Evolutionary conservation across 2,329 filamentous ascomycete genomes (phyloP).

Genomic region (Thyridium curvatum): DNA sequence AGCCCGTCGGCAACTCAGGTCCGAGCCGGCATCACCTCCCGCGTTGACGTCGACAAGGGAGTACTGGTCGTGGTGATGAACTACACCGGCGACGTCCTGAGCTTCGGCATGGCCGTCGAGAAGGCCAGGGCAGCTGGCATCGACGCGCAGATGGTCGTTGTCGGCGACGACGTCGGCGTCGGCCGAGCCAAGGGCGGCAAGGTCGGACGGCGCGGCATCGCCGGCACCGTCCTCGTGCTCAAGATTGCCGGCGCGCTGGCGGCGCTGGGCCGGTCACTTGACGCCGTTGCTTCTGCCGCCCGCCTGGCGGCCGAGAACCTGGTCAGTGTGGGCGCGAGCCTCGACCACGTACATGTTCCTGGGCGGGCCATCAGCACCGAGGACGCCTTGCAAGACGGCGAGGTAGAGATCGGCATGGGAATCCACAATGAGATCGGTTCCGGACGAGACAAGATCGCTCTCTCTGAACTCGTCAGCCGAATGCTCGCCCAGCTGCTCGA

Average conservation of each 20-base stretch:
- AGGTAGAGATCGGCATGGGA: constrained; percentile 68
- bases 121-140: constrained; percentile 79
- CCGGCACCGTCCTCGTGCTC: constrained; percentile 83
- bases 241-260: constrained; percentile 86
- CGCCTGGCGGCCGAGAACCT: constrained; percentile 67
- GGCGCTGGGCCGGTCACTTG: constrained; percentile 58
- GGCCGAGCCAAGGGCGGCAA: constrained; percentile 79
- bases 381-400: constrained; percentile 46
- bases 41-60: constrained; percentile 56
- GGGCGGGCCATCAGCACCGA: constrained; percentile 58
- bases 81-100: constrained; percentile 83
- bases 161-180: constrained; percentile 88
- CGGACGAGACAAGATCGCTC: constrained; percentile 40
- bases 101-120: constrained; percentile 90
- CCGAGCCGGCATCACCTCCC: constrained; percentile 63
- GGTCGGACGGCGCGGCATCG: constrained; percentile 84
- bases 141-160: constrained; percentile 80
- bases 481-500: constrained; percentile 69
- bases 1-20: constrained; percentile 75
- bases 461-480: constrained; percentile 49
- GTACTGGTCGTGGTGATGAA: constrained; percentile 94
- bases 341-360: constrained; percentile 91
- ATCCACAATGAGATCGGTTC: constrained; percentile 67
- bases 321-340: constrained; percentile 77
- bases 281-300: constrained; percentile 68